Conservation (phyloP, 108 stramenopile genomes). For the Epithemia pelagica region DNA sequence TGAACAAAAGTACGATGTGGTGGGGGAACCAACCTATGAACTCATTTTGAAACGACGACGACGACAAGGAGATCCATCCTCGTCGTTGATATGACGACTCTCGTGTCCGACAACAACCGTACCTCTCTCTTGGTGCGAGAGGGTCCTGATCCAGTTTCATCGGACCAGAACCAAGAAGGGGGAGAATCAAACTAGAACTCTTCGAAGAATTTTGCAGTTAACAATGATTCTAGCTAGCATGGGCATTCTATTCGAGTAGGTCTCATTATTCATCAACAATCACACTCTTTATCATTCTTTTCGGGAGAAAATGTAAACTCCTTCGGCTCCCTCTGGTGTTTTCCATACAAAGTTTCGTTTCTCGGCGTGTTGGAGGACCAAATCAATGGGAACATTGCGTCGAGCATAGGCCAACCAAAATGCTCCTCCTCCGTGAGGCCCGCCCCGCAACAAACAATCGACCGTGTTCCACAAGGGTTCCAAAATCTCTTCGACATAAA, state of each 20-base stretch:
- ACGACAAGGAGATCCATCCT: not conserved
- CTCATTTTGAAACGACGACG: constrained; percentile 17
- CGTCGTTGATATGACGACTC: too few species aligned
- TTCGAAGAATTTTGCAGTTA: too few species aligned
- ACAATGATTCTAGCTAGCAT: too few species aligned
- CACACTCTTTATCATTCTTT: too few species aligned
- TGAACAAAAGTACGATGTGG: constrained; percentile 34
- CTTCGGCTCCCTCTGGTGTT: not conserved
- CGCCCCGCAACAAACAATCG: constrained; percentile 19
- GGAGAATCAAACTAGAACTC: too few species aligned
- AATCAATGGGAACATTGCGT: constrained; percentile 15
- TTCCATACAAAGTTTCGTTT: constrained; percentile 9
- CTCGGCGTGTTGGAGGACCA: constrained; percentile 15
- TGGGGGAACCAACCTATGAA: constrained; percentile 31
- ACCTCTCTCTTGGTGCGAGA: too few species aligned
- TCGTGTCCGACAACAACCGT: not conserved
- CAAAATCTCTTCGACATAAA: constrained; percentile 47
- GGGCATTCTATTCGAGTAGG: too few species aligned
- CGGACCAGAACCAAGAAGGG: too few species aligned
- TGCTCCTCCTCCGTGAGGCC: not conserved
- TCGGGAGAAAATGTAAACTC: not conserved
- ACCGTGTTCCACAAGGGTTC: constrained; percentile 56
- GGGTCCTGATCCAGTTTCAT: too few species aligned
- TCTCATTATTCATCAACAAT: too few species aligned
- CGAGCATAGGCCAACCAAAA: constrained; percentile 21